These are phyloP conservation scores for Podospora didyma DNA, from an alignment of 495 filamentous ascomycete genomes.

Conservation along the genomic window DNA sequence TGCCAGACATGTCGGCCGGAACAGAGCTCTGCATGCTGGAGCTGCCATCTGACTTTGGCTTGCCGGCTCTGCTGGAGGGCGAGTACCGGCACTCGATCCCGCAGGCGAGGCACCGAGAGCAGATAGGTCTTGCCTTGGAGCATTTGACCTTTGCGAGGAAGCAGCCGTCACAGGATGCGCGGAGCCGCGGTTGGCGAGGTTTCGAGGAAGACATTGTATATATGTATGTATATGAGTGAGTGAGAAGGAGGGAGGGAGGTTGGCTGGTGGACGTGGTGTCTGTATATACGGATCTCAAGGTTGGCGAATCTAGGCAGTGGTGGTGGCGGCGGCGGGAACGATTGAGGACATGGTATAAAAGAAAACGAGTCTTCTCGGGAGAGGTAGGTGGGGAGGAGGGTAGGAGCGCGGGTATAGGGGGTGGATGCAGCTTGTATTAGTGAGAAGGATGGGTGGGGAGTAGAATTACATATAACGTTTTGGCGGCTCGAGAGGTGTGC, in stretches of 20 bases:
- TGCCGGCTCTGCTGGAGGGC: conserved; percentile 45
- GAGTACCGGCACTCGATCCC: conserved; percentile 48
- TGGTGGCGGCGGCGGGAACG: conserved; percentile 6
- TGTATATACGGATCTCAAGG: background rate
- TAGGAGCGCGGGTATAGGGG: conserved; percentile 4
- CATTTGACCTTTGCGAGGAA: conserved; percentile 54
- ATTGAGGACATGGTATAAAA: conserved; percentile 20
- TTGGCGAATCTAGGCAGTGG: conserved; percentile 4
- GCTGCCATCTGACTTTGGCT: conserved; percentile 36
- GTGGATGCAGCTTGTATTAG: conserved; percentile 11
- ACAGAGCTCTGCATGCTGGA: conserved; percentile 21
- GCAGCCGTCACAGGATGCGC: conserved; percentile 53
- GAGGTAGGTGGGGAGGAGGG: background rate
- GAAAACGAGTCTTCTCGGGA: conserved; percentile 3
- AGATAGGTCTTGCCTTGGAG: conserved; percentile 46
- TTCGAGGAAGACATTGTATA: conserved; percentile 31
- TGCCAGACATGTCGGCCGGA: conserved; percentile 14
- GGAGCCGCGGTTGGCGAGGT: conserved; percentile 38
- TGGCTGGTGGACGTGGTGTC: background rate
- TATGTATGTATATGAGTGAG: no score
- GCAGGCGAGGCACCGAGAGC: conserved; percentile 43
- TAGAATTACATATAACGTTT: conserved; percentile 22
- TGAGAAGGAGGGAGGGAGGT: background rate
- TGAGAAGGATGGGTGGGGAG: conserved; percentile 15
- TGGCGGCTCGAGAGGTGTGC: conserved; percentile 15